phyloP scores from a whole-genome alignment of 805 yeast genomes.

The Lachancea sp. region DNA sequence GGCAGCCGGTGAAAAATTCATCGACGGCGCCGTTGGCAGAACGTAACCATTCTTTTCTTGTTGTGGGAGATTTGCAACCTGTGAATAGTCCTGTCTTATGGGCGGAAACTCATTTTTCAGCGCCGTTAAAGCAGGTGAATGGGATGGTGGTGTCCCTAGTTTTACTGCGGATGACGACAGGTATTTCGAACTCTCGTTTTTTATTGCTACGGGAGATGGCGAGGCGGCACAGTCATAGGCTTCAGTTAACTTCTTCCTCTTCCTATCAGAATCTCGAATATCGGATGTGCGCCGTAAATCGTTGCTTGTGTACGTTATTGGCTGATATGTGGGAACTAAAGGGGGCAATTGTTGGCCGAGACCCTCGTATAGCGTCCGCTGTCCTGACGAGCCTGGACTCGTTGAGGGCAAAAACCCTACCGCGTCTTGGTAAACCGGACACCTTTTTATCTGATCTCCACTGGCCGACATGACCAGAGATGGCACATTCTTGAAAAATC shows the following conservation, averaged over 20 bases:
- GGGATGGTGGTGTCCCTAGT: not conserved
- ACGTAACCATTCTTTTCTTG: not conserved
- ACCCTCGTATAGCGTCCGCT: slow-evolving; percentile 8
- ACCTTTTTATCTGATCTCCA: slow-evolving; percentile 31
- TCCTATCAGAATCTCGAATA: slow-evolving; percentile 16
- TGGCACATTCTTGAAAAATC: slow-evolving; percentile 30
- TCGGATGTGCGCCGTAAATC: slow-evolving; percentile 24
- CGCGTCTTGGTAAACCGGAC: slow-evolving; percentile 36
- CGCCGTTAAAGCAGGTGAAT: slow-evolving; percentile 2
- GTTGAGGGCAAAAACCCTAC: slow-evolving; percentile 28
- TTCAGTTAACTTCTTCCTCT: slow-evolving; percentile 19
- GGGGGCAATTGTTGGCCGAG: slow-evolving; percentile 23
- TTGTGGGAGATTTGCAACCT: not conserved
- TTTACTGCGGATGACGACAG: slow-evolving; percentile 4
- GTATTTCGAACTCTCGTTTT: not conserved
- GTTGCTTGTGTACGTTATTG: slow-evolving; percentile 31
- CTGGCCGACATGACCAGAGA: slow-evolving; percentile 29
- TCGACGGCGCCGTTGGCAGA: not conserved
- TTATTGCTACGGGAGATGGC: not conserved
- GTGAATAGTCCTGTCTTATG: not conserved
- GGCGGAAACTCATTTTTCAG: slow-evolving; percentile 4
- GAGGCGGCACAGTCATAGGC: slow-evolving; percentile 5
- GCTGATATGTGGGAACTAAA: slow-evolving; percentile 29
- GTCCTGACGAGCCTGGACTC: slow-evolving; percentile 6
- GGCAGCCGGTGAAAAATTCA: slow-evolving; percentile 15